Base-by-base conservation (phyloP, 2,329 filamentous ascomycete genomes). In the Penicillium sp. region DNA sequence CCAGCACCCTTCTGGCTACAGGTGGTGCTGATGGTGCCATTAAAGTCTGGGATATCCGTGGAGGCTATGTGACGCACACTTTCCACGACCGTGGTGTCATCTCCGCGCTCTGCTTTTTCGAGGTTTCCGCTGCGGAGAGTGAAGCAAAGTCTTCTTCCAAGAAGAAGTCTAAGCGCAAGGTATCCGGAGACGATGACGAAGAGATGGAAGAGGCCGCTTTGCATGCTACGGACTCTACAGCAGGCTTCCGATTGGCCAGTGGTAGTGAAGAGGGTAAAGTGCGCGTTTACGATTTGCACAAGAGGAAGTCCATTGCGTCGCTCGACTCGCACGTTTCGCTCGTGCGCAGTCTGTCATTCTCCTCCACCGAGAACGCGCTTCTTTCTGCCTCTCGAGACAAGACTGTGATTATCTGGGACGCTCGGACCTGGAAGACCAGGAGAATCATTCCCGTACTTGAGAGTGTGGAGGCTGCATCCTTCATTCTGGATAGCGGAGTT, bases 181-280 rank as follows among this genome's bases (percentile, higher is more conserved):
- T 63, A 36, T 45, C 56, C 39, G 57, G 61, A 21, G 52, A 57
- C 39, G 58, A 61, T 55, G 69, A 76, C 31, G 64, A 82, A 67
- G 72, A 76, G 12, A 71, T 75, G 52, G 72, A 75, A 3, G 69
- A 75, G 33, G 70, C 71, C 2, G 74, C 76, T 21, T 70, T 68
- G 8, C 67, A 74, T 23, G 62, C 65, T 5, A 73, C 73, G 4
- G 79, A 79, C 39, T 78, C 67, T 59, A 81, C 65, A 59, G 79
- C 72, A 74, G 80, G 85, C 26, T 95, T 95, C 69, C 81, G 90
- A 43, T 80, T 99, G 15, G 92, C 91, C 5, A 95, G 91, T 31
- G 94, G 93, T 57, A 91, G 89, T 56, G 95, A 99, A 71, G 93
- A 97, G 69, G 94, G 94, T 29, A 95, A 93, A 67, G 83, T 99